A percentile compares a stretch with the other conserved stretches of the same genome.
These are phyloP conservation scores for Russula abietina DNA, from an alignment of 768 basidiomycete genomes.

Conservation along the genomic window DNA sequence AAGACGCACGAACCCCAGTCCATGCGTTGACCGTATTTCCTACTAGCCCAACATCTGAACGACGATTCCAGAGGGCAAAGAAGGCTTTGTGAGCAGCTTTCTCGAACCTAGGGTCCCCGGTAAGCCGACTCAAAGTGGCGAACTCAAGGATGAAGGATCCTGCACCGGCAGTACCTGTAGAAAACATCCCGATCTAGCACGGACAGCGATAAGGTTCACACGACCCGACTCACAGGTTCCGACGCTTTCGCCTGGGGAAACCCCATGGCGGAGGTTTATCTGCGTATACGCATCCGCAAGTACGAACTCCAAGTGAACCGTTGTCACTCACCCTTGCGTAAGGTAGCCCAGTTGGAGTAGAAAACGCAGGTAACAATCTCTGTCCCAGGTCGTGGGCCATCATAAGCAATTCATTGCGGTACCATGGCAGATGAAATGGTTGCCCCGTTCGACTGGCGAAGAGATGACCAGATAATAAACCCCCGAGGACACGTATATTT, in stretches of 20 bases:
- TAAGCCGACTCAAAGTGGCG: conserved; percentile 84
- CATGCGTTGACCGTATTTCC: conserved; percentile 83
- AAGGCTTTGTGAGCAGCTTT: conserved; percentile 85
- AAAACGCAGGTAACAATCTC: conserved; percentile 84
- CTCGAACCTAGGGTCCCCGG: conserved; percentile 86
- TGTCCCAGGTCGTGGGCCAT: conserved; percentile 85
- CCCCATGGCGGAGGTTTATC: conserved; percentile 81
- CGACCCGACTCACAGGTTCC: conserved; percentile 68
- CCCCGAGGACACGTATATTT: conserved; percentile 90
- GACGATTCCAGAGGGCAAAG: conserved; percentile 90
- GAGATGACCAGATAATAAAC: conserved; percentile 79
- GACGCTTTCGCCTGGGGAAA: conserved; percentile 65
- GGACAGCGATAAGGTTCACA: neutral
- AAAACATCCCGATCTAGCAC: conserved; percentile 5
- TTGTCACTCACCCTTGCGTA: conserved; percentile 65
- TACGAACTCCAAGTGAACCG: conserved; percentile 11
- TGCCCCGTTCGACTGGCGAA: conserved; percentile 63
- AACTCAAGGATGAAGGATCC: conserved; percentile 93
- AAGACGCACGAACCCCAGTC: conserved; percentile 56
- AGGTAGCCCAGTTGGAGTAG: conserved; percentile 87
- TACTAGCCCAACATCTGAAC: conserved; percentile 75
- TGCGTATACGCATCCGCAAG: conserved; percentile 29
- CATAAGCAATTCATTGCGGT: conserved; percentile 67
- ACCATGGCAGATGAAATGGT: conserved; percentile 78
- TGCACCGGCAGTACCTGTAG: conserved; percentile 80